Evolutionary conservation across 768 basidiomycete species (phyloP).

Genomic region (Mycena metata): DNA sequence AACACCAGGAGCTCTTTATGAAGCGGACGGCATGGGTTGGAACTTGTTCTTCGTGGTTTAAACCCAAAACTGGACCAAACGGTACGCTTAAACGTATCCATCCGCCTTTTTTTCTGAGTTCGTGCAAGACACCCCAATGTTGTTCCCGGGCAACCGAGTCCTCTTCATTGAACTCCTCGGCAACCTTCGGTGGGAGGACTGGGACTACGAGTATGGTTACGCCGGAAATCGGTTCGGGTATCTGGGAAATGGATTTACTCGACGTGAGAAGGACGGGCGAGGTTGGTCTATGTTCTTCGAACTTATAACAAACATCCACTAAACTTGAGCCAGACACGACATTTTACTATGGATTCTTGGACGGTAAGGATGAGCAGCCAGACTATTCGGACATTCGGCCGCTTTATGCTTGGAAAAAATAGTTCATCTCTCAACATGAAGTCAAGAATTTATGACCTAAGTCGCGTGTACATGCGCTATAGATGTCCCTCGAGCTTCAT

Average conservation of each 20-base stretch:
- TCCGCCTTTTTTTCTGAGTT: neutral
- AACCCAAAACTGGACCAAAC: conserved; percentile 31
- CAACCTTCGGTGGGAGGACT: conserved; percentile 43
- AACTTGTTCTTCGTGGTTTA: conserved; percentile 41
- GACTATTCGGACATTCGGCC: conserved; percentile 40
- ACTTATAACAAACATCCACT: neutral
- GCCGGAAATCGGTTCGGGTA: conserved; percentile 43
- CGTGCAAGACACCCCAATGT: conserved; percentile 38
- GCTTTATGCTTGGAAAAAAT: conserved; percentile 31
- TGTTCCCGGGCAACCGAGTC: conserved; percentile 43
- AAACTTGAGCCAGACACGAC: conserved; percentile 35
- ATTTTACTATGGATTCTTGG: conserved; percentile 43
- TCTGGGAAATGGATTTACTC: conserved; percentile 40
- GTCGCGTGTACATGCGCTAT: no score
- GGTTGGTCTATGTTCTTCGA: conserved; percentile 19
- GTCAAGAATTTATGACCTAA: no score
- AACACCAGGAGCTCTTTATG: conserved; percentile 40
- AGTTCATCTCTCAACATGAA: no score
- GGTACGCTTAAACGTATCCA: neutral
- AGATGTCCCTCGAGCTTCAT: no score
- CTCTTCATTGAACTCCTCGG: conserved; percentile 42
- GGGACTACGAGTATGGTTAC: conserved; percentile 43
- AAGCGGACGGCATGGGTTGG: conserved; percentile 44
- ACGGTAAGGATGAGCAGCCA: conserved; percentile 41
- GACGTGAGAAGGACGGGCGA: conserved; percentile 40